Conservation (phyloP, 2,329 filamentous ascomycete species). For the Xylaria sp. region DNA sequence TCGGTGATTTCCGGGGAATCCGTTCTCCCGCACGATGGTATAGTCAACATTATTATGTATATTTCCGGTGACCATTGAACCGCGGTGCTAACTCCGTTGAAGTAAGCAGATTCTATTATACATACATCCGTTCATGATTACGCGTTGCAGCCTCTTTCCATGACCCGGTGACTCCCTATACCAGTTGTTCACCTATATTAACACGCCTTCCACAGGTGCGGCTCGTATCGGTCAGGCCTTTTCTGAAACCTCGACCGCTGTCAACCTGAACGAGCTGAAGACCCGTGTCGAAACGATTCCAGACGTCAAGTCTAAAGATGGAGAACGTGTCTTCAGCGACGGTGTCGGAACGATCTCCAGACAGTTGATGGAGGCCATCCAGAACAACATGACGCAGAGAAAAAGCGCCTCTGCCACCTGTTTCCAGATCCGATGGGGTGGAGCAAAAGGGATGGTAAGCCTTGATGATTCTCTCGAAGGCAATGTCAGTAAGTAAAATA, state of each 20-base stretch:
- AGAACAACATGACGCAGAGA: conserved; percentile 45
- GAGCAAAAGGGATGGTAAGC: conserved; percentile 70
- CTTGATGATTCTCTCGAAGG: conserved; percentile 58
- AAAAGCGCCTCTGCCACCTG: conserved; percentile 51
- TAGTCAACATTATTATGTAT: neutral
- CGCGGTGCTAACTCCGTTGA: neutral
- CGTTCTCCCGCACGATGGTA: conserved; percentile 47
- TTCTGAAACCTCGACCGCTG: conserved; percentile 64
- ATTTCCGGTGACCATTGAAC: neutral
- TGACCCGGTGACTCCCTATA: too few relatives aligned
- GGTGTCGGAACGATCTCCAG: conserved; percentile 70
- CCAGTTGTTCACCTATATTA: neutral
- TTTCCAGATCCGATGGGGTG: conserved; percentile 69
- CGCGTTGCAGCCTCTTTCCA: too few relatives aligned
- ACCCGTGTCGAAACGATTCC: conserved; percentile 36
- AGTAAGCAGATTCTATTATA: conserved; percentile 9
- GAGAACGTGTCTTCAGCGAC: conserved; percentile 65
- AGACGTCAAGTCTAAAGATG: conserved; percentile 47
- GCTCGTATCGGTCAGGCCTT: conserved; percentile 63
- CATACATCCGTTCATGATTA: neutral
- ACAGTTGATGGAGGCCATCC: conserved; percentile 55
- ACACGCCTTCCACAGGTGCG: conserved; percentile 30
- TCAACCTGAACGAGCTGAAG: conserved; percentile 41
- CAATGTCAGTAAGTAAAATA: conserved; percentile 33
- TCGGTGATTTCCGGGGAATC: conserved; percentile 50